These are phyloP conservation scores for Didymella pinodella DNA, from an alignment of 2,329 filamentous ascomycete genomes.

Conservation along the genomic window DNA sequence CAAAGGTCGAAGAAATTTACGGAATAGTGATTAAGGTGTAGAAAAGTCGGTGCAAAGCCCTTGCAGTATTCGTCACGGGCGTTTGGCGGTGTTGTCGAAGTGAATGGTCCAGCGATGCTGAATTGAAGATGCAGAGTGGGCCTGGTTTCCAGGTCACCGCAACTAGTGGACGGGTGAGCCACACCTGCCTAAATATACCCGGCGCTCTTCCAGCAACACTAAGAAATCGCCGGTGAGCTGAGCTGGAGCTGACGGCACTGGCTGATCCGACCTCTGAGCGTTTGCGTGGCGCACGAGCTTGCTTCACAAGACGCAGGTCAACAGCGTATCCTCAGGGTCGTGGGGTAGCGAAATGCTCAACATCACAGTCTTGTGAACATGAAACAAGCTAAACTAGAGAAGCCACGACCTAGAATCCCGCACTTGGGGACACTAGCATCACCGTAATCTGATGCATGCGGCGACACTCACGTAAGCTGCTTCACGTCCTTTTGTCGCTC, in stretches of 20 bases:
- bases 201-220: constrained; percentile 5
- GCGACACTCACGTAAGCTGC: constrained; percentile 5
- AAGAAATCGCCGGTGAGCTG: constrained; percentile 7
- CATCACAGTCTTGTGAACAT: constrained; percentile 16
- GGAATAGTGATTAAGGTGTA: constrained; percentile 12
- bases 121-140: constrained; percentile 7
- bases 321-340: constrained; percentile 15
- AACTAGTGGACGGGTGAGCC: constrained; percentile 13
- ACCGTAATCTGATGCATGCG: constrained; percentile 4
- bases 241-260: constrained; percentile 1
- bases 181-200: constrained; percentile 20
- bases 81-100: constrained; percentile 15
- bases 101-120: constrained; percentile 21
- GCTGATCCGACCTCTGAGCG: not conserved
- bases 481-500: not conserved
- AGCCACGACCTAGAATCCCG: constrained; percentile 1
- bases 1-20: constrained; percentile 4
- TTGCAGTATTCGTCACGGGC: constrained; percentile 15
- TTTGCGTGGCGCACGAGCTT: constrained; percentile 8
- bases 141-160: not conserved
- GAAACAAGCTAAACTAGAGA: constrained; percentile 13
- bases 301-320: constrained; percentile 9
- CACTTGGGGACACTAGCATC: constrained; percentile 5
- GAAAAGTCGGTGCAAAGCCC: constrained; percentile 12
- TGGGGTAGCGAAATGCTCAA: constrained; percentile 14